Conservation (phyloP, 805 yeast genomes). For the Starmera quercuum region DNA sequence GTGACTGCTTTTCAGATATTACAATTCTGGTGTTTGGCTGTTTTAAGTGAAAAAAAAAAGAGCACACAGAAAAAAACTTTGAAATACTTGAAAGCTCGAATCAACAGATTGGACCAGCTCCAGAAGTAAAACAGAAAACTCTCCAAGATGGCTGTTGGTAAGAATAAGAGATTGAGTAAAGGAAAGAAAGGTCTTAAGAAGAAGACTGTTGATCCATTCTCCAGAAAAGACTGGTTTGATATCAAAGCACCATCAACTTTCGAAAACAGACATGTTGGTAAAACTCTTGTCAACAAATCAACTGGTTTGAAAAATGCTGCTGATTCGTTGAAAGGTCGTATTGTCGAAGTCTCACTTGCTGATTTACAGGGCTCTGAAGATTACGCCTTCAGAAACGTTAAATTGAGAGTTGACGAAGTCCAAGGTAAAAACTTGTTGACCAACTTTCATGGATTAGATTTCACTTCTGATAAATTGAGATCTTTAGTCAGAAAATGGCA, state of each 20-base stretch:
- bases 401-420: conserved; percentile 97
- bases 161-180: conserved; percentile 77
- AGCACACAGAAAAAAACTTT: not conserved
- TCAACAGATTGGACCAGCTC: not conserved
- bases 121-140: not conserved
- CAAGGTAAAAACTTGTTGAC: conserved; percentile 98
- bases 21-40: too few relatives aligned
- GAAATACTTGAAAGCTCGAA: not conserved
- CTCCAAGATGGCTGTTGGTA: conserved; percentile 67
- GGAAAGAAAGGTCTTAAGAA: conserved; percentile 98
- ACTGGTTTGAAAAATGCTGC: conserved; percentile 97
- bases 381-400: conserved; percentile 95
- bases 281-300: conserved; percentile 96
- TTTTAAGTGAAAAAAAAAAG: too few relatives aligned
- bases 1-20: too few relatives aligned
- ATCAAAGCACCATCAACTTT: conserved; percentile 98
- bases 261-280: conserved; percentile 98
- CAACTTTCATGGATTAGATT: conserved; percentile 99
- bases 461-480: conserved; percentile 96
- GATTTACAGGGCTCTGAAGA: conserved; percentile 99
- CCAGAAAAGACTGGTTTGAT: conserved; percentile 98
- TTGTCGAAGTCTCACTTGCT: conserved; percentile 91
- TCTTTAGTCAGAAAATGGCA: conserved; percentile 99
- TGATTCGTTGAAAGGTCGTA: conserved; percentile 97
- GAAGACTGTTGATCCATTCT: conserved; percentile 99